phyloP scores from a whole-genome alignment of 208 protist species.

The Leishmania tarentolae region DNA sequence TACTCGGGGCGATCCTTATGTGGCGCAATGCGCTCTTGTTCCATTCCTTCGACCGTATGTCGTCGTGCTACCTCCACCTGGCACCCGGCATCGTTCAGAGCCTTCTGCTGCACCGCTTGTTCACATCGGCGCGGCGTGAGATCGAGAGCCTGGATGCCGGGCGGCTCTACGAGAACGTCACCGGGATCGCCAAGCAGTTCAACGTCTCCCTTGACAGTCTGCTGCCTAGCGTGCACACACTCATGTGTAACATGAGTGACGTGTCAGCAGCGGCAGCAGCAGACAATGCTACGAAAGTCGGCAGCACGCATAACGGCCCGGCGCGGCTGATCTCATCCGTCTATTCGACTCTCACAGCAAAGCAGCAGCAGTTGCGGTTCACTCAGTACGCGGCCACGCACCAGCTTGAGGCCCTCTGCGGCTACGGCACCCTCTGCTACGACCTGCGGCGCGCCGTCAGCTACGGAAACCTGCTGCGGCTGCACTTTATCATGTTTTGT shows the following conservation, averaged over 20 bases:
- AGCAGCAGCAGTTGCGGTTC: constrained; percentile 28
- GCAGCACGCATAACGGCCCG: constrained; percentile 3
- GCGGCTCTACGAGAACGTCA: constrained; percentile 33
- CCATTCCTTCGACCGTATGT: constrained; percentile 75
- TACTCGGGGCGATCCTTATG: constrained; percentile 66
- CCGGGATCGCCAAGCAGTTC: constrained; percentile 20
- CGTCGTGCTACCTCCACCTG: constrained; percentile 69
- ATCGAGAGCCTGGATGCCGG: constrained; percentile 38
- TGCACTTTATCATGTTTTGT: constrained; percentile 70
- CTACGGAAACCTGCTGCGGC: constrained; percentile 46
- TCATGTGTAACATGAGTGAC: constrained; percentile 18
- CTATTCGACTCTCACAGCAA: constrained; percentile 12
- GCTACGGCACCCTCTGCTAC: constrained; percentile 52
- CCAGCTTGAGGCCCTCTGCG: constrained; percentile 44
- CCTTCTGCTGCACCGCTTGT: constrained; percentile 58
- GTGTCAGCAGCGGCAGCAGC: constrained; percentile 7
- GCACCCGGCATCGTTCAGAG: constrained; percentile 54
- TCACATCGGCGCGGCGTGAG: constrained; percentile 48
- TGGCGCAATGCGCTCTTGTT: constrained; percentile 76
- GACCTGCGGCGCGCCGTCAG: constrained; percentile 50
- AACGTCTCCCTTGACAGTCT: constrained; percentile 27
- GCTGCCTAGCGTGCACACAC: constrained; percentile 26
- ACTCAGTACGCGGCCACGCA: constrained; percentile 35
- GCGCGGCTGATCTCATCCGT: constrained; percentile 15
- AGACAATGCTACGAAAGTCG: constrained; percentile 8